Evolutionary conservation across 768 basidiomycete genomes (phyloP).

Genomic region (Cytidiella melzeri): DNA sequence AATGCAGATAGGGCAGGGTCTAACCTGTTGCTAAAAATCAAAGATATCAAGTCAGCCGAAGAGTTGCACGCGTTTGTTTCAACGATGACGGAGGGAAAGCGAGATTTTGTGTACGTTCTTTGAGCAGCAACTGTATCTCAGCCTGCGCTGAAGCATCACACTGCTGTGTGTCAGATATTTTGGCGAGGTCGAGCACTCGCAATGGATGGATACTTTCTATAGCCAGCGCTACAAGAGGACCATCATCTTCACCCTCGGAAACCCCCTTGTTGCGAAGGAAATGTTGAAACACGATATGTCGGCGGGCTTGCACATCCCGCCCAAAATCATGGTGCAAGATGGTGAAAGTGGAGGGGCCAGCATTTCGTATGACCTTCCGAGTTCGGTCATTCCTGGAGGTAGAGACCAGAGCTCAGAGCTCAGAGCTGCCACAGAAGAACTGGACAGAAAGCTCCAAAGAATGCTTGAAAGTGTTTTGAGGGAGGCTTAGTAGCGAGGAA

Average conservation of each 20-base stretch:
- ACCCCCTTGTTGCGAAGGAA: conserved; percentile 42
- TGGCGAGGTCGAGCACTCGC: neutral
- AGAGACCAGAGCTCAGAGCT: neutral
- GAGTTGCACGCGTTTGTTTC: neutral
- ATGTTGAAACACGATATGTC: conserved; percentile 37
- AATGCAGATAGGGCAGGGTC: neutral
- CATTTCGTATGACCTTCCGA: conserved; percentile 43
- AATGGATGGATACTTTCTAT: conserved; percentile 4
- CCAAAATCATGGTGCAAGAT: conserved; percentile 38
- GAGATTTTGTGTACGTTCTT: conserved; percentile 8
- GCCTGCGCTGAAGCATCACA: neutral
- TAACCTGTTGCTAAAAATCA: neutral
- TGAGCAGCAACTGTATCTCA: neutral
- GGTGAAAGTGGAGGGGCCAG: conserved; percentile 35
- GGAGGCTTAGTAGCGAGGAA: no score
- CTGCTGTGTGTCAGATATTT: conserved; percentile 3
- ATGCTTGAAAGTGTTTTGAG: no score
- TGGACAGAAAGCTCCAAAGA: no score
- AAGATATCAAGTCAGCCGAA: neutral
- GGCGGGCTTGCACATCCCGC: conserved; percentile 39
- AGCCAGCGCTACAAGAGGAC: conserved; percentile 11
- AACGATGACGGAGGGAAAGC: conserved; percentile 7
- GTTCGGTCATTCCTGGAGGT: conserved; percentile 20
- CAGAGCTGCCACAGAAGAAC: conserved; percentile 20
- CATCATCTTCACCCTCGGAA: conserved; percentile 42